A percentile compares a stretch with the other conserved stretches of the same genome.
Conservation (phyloP, 106 monocot species). For the Apostasia shenzhenica region DNA sequence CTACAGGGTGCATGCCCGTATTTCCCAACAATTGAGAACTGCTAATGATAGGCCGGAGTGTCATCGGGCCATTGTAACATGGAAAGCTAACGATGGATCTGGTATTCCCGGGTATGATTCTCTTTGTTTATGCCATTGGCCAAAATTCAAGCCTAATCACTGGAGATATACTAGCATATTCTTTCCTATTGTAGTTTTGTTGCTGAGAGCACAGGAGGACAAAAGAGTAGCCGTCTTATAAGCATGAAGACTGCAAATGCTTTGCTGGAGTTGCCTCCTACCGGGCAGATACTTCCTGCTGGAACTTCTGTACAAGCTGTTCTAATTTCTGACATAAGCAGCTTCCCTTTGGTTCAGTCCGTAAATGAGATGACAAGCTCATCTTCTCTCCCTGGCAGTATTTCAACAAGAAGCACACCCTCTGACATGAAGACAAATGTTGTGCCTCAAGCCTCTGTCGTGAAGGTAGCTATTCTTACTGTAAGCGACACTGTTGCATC, state of each 20-base stretch:
- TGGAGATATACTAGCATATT: not conserved
- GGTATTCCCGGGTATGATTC: constrained; percentile 57
- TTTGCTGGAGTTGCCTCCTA: constrained; percentile 66
- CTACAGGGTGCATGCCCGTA: constrained; percentile 63
- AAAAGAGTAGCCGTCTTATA: constrained; percentile 81
- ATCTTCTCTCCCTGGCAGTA: not conserved
- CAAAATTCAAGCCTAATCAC: not conserved
- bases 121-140: not conserved
- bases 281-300: constrained; percentile 41
- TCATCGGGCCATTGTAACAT: constrained; percentile 76
- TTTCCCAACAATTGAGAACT: constrained; percentile 48
- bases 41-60: constrained; percentile 58
- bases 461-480: constrained; percentile 93
- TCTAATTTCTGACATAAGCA: constrained; percentile 66
- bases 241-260: constrained; percentile 97
- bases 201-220: constrained; percentile 92
- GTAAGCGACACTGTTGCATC: constrained; percentile 91
- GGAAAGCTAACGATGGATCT: constrained; percentile 59
- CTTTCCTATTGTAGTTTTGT: constrained; percentile 51
- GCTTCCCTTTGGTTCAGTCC: constrained; percentile 21
- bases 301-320: constrained; percentile 69
- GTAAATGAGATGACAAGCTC: constrained; percentile 4
- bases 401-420: constrained; percentile 4
- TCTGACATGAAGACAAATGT: constrained; percentile 1
- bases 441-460: constrained; percentile 18